phyloP scores from a whole-genome alignment of 1,284 basidiomycete genomes.

The Coniophora puteana region DNA sequence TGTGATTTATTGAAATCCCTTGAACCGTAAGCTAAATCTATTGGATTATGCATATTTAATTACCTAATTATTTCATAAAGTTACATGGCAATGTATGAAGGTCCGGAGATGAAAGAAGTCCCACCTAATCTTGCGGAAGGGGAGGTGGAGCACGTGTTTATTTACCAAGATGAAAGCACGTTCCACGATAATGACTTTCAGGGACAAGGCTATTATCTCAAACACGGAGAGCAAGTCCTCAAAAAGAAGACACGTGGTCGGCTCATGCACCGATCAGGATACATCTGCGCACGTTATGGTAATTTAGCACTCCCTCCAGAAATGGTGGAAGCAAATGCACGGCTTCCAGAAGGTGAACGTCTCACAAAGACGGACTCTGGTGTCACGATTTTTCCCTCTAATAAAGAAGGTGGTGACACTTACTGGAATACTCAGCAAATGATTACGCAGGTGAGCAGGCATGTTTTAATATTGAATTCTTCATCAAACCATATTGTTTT shows the following conservation, averaged over 20 bases:
- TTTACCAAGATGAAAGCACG: conserved; percentile 20
- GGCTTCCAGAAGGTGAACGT: neutral
- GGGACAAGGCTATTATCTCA: too few relatives aligned
- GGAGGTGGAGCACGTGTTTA: conserved; percentile 10
- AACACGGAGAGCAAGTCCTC: conserved; percentile 5
- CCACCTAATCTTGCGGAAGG: too few relatives aligned
- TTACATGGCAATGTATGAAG: neutral
- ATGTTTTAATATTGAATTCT: conserved; percentile 21
- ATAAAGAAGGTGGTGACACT: conserved; percentile 10
- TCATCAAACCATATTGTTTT: too few relatives aligned
- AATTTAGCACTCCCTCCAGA: too few relatives aligned
- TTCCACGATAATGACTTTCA: conserved; percentile 17
- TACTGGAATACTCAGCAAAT: conserved; percentile 12
- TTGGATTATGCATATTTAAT: too few relatives aligned
- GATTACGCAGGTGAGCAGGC: conserved; percentile 18
- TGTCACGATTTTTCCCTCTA: conserved; percentile 6
- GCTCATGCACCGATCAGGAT: too few relatives aligned
- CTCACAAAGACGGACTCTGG: neutral
- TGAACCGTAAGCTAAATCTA: too few relatives aligned
- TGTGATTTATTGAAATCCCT: too few relatives aligned
- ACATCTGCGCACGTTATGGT: too few relatives aligned
- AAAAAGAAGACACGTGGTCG: conserved; percentile 13
- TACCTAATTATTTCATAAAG: too few relatives aligned
- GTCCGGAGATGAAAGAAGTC: neutral
- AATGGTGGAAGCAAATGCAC: conserved; percentile 9